Base-by-base conservation (phyloP, 2,329 filamentous ascomycete genomes). In the Massarina eburnea region DNA sequence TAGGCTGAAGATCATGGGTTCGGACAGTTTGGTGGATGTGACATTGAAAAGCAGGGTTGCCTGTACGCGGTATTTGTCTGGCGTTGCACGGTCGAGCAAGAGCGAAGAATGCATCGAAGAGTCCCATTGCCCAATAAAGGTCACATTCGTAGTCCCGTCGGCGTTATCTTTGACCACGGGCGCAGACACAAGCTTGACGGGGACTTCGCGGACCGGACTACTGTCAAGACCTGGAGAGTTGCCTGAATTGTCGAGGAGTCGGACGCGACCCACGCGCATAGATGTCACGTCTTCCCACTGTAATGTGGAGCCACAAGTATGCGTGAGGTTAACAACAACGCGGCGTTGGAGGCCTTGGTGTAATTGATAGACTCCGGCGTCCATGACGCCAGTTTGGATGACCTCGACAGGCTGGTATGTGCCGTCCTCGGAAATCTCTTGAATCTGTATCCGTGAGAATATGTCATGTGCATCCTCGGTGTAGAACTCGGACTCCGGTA, bases 351-450 rank as follows among this genome's bases (percentile, higher is more conserved):
- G 75, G 19, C 94, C 94, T 71, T 99, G 94, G 61, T 96, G 94
- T 24, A 99, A 79, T 67, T 99, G 94, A 66, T 95, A 97, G 1
- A 90, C 89, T 7, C 94, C 94, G n/a, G 80, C 77, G 62, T 99
- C 94, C 30, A 91, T 78, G 57, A 90, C 88, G 66, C 80, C 89
- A 15, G 81, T 86, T 70, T 97, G 92, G 2, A 94, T 82, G 4
- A 97, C 92, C 62, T 99, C 94, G 2, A 96, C 91, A 0, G 94
- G 90, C 27, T 89, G 80, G 61, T 99, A 97, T 42, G 91, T 88
- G 34, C 94, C 94, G 46, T 86, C 84, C 71, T 99, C 94, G 33
- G 91, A 86, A 55, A 99, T 83, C 67, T 99, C 94, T 38, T 96
- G 82, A 27, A 99, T 83, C 70, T 97, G 91, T 7, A 96, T 76